Evolutionary conservation across 441 rosid species (phyloP).

Genomic region (Pelargonium citronellum): DNA sequence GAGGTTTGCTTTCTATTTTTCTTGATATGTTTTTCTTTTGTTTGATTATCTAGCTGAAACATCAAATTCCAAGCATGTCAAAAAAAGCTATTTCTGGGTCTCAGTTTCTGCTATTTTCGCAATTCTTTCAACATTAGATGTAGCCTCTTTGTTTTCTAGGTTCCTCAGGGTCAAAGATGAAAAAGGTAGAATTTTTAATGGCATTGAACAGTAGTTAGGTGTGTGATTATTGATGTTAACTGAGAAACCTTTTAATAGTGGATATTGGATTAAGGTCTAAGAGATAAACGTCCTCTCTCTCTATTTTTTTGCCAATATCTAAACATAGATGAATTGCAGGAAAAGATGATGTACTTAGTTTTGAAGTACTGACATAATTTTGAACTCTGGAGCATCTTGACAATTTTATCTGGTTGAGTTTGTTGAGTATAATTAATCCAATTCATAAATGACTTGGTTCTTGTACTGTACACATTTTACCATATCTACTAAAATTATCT

Average conservation of each 20-base stretch:
- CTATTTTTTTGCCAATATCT: not conserved
- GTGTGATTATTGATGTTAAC: not conserved
- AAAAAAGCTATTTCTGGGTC: not conserved
- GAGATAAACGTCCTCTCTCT: not conserved
- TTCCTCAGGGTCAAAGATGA: not conserved
- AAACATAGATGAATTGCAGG: not conserved
- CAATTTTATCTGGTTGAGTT: not conserved
- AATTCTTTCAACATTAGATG: not conserved
- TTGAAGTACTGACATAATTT: not conserved
- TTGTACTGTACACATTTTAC: not conserved
- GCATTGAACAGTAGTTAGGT: not conserved
- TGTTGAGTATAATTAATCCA: not conserved
- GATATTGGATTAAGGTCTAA: not conserved
- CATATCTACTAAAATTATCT: not conserved
- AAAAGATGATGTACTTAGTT: not conserved
- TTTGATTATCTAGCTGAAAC: not conserved
- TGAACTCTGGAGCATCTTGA: not conserved
- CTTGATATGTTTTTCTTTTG: not conserved
- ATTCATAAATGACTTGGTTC: constrained; percentile 1
- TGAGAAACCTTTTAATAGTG: too few relatives aligned
- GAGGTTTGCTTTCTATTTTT: constrained; percentile 12
- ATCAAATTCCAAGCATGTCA: not conserved
- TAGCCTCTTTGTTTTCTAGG: not conserved
- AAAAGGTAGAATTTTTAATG: not conserved
- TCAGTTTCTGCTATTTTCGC: not conserved